Conservation (phyloP, 257 asterid species). For the Scutellaria barbata region DNA sequence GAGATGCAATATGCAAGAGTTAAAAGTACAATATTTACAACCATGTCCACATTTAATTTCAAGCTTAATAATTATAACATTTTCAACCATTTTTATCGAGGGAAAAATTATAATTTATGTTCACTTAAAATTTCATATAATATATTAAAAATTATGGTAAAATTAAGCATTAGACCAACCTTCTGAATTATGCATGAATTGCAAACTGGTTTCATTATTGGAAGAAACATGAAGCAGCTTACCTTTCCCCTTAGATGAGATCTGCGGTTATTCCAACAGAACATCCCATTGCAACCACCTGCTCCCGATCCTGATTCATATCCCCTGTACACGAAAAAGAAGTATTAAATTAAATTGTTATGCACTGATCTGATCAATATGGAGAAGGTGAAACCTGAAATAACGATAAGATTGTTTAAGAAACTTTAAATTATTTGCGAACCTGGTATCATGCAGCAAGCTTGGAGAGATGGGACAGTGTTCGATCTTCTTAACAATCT, state of each 20-base stretch:
- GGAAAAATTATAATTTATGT: too few species aligned
- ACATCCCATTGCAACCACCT: constrained; percentile 77
- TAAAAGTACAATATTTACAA: too few species aligned
- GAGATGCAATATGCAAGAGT: constrained; percentile 17
- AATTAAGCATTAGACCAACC: too few species aligned
- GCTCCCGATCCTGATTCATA: constrained; percentile 97
- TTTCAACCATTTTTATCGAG: too few species aligned
- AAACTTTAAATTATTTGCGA: constrained; percentile 47
- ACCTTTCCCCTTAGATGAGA: constrained; percentile 61
- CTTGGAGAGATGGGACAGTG: constrained; percentile 80
- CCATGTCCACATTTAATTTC: too few species aligned
- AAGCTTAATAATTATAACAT: too few species aligned
- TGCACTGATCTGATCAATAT: too few species aligned
- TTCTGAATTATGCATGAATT: too few species aligned
- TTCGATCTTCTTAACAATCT: constrained; percentile 47
- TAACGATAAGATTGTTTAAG: background rate
- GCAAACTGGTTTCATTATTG: background rate
- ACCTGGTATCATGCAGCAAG: constrained; percentile 74
- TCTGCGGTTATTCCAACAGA: constrained; percentile 82
- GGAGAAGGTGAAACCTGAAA: background rate
- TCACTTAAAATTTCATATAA: too few species aligned
- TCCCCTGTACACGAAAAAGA: constrained; percentile 59
- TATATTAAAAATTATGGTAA: too few species aligned
- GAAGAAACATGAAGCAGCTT: constrained; percentile 22
- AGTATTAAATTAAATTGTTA: background rate